Conservation (phyloP, 352 stramenopile genomes). For the Pythium chondricola region DNA sequence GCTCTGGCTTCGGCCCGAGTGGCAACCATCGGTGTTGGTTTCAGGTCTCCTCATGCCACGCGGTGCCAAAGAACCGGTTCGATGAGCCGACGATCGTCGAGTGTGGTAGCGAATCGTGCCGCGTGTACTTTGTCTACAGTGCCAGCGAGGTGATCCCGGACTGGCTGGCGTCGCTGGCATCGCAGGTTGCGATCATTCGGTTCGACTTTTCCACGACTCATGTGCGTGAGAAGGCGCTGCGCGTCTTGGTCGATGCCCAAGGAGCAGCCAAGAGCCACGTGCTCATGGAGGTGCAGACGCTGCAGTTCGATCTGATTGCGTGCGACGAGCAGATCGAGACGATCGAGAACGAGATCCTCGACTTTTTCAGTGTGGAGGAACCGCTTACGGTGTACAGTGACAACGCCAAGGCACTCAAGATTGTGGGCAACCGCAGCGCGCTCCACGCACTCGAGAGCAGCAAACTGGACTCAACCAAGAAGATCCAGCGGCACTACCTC, state of each 20-base stretch:
- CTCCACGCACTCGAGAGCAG: constrained; percentile 37
- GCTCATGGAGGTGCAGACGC: constrained; percentile 41
- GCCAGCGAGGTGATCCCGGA: constrained; percentile 16
- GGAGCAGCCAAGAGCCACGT: constrained; percentile 20
- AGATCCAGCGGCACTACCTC: constrained; percentile 25
- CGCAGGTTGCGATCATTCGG: constrained; percentile 32
- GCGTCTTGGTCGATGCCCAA: constrained; percentile 28
- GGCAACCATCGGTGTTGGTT: constrained; percentile 33
- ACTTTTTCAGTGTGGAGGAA: constrained; percentile 44
- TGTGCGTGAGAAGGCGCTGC: constrained; percentile 23
- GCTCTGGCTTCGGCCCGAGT: background rate
- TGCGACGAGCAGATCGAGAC: constrained; percentile 50
- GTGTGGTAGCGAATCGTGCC: constrained; percentile 36
- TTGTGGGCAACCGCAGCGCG: constrained; percentile 53
- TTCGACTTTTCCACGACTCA: constrained; percentile 37
- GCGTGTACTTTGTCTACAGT: constrained; percentile 46
- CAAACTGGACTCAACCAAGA: constrained; percentile 29
- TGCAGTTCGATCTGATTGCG: constrained; percentile 37
- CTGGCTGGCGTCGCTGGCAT: constrained; percentile 39
- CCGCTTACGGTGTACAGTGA: constrained; percentile 35
- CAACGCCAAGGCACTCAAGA: constrained; percentile 40
- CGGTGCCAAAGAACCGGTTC: background rate
- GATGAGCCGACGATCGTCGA: constrained; percentile 21
- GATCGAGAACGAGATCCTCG: constrained; percentile 55
- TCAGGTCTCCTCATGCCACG: constrained; percentile 3